Evolutionary conservation across 1,139 yeast genomes (phyloP).

Genomic region (Blastobotrys petasosporus): DNA sequence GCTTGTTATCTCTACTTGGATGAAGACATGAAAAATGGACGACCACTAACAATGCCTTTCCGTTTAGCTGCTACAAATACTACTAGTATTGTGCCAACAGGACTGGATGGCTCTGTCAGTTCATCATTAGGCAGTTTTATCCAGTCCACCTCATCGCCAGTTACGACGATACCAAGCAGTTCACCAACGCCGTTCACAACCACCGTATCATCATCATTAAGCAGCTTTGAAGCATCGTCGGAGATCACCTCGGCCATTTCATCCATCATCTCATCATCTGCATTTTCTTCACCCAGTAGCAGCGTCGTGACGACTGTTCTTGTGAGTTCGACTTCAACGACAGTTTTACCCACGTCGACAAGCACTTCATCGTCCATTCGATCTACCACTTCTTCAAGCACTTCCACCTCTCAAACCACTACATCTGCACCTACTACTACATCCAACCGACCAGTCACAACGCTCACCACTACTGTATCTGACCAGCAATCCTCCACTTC

Average conservation of each 20-base stretch:
- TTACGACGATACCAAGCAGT: background rate
- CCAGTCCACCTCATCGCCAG: conserved; percentile 1
- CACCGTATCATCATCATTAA: no score
- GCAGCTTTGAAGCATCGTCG: background rate
- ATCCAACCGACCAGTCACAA: background rate
- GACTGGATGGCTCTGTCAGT: no score
- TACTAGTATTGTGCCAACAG: no score
- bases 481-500: background rate
- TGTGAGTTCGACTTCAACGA: conserved; percentile 5
- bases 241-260: background rate
- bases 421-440: background rate
- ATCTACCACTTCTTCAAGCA: conserved; percentile 1
- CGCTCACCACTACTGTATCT: background rate
- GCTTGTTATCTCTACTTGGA: no score
- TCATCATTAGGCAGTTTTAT: background rate
- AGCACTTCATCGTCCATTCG: background rate
- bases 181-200: background rate
- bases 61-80: no score
- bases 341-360: conserved; percentile 1
- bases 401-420: background rate
- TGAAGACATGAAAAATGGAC: no score
- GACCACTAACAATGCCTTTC: no score
- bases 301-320: conserved; percentile 1
- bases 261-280: conserved; percentile 1
- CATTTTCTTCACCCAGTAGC: background rate